Percentiles rank a stretch among this genome's conserved stretches.
Evolutionary conservation across 225 moss, liverwort and hornwort species (phyloP).

Genomic region (Marchantia polymorpha): DNA sequence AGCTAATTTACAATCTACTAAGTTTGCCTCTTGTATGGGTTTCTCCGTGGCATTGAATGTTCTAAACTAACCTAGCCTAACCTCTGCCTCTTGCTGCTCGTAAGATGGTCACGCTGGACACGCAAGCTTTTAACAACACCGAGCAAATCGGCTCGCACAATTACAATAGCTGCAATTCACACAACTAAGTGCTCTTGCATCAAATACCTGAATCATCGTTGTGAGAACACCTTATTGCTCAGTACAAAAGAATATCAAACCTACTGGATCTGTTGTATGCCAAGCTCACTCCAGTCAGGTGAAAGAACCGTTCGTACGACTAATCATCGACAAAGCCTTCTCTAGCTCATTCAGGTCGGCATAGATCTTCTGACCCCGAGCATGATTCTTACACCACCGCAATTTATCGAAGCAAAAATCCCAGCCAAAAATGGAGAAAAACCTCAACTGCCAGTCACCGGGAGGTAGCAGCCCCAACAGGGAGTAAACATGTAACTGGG

Average conservation of each 20-base stretch:
- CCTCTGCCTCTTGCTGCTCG: slow-evolving; percentile 12
- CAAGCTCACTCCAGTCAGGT: slow-evolving; percentile 19
- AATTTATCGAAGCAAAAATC: slow-evolving; percentile 60
- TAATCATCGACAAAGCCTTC: slow-evolving; percentile 38
- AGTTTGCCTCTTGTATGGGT: neutral
- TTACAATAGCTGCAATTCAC: slow-evolving; percentile 10
- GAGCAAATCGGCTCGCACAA: slow-evolving; percentile 9
- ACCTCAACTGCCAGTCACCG: slow-evolving; percentile 49
- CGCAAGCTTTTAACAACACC: slow-evolving; percentile 10
- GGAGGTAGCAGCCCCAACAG: slow-evolving; percentile 63
- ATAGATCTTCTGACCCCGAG: slow-evolving; percentile 65
- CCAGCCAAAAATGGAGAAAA: slow-evolving; percentile 81
- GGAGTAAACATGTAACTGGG: slow-evolving; percentile 54
- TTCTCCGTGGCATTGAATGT: slow-evolving; percentile 8
- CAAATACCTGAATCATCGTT: slow-evolving; percentile 1
- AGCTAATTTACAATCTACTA: slow-evolving; percentile 14
- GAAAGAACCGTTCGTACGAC: slow-evolving; percentile 44
- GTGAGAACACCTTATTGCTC: slow-evolving; percentile 6
- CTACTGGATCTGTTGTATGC: neutral
- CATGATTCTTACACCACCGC: slow-evolving; percentile 84
- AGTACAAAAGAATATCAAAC: slow-evolving; percentile 10
- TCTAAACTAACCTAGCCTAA: slow-evolving; percentile 2
- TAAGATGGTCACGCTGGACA: slow-evolving; percentile 1
- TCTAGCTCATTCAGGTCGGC: slow-evolving; percentile 58
- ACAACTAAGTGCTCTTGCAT: neutral